Base-by-base conservation (phyloP, 768 basidiomycete species). In the Xerocomellus amylosporus region DNA sequence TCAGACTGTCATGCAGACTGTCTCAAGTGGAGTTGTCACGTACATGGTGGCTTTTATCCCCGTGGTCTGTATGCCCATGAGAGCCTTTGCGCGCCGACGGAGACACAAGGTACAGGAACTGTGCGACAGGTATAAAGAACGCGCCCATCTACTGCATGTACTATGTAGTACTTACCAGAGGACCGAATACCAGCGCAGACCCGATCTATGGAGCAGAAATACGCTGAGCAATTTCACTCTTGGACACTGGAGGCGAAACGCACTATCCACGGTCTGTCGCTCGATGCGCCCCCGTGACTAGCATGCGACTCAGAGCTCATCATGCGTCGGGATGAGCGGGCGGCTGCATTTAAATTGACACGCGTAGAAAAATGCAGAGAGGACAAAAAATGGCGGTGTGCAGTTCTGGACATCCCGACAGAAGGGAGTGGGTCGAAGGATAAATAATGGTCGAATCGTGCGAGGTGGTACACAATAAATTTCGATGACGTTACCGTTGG, bases 61-160 rank as follows among this genome's bases (percentile, higher is more conserved):
- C 58, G n/a, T 67, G 58, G 24, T 56, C 59, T 15, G 58, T 38
- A 54, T 71, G 63, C 4, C 22, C 60, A 57, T 69, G 64, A 40
- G 58, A 51, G 8, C 41, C 40, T 20, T 61, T 57, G 45, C 64
- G 67, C n/a, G 67, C 60, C 6, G 71, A 61, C 10, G 70, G 70
- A 13, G 70, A 71, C 12, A 68, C 49, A 19, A 73, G 62, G 49
- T 71, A 73, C 39, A 71, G 49, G 15, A 73, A 50, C 70, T 71
- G 40, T 33, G 33, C 28, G 38, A 48, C 31, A 44, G 19, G 41
- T 51, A 42, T 39, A 41, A 33, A 52, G 12, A 33, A 33, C 22
- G 12, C 0, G 14, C 19, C 8, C 28, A 26, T 31, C 12, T 3
- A 40, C 17, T 24, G 9, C 22, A 49, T 46, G 43, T 19, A 20